Percentiles rank a stretch among this genome's conserved stretches.
Conservation (phyloP, 176 grass and related monocot genomes). For the bread wheat (Triticum aestivum) region DNA sequence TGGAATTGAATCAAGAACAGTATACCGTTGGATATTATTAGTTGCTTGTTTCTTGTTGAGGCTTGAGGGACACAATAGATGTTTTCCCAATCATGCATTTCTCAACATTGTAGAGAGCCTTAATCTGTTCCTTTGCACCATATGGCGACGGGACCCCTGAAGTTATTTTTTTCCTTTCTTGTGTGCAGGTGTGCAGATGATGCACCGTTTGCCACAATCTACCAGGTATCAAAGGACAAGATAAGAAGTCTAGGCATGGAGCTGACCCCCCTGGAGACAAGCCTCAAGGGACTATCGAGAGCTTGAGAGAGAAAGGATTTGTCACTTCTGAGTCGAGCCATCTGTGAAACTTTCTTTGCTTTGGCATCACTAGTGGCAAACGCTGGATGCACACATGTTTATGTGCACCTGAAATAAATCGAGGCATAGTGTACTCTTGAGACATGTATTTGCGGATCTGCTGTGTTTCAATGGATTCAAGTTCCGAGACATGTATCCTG, state of each 20-base stretch:
- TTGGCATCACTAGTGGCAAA: neutral
- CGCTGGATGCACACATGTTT: neutral
- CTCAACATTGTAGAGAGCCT: neutral
- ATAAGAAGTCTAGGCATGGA: slow-evolving; percentile 54
- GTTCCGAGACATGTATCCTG: neutral
- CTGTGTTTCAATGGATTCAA: neutral
- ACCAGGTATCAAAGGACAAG: slow-evolving; percentile 64
- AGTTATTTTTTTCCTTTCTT: neutral
- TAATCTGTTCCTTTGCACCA: neutral
- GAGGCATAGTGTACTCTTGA: neutral
- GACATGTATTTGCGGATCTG: neutral
- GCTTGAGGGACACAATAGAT: neutral
- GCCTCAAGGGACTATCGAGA: slow-evolving; percentile 69
- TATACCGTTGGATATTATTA: neutral
- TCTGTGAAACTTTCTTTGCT: slow-evolving; percentile 18
- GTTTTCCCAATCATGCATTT: neutral
- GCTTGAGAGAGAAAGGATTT: slow-evolving; percentile 75
- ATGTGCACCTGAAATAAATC: neutral
- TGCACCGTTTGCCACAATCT: slow-evolving; percentile 45
- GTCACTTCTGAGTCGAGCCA: slow-evolving; percentile 24
- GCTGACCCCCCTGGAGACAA: slow-evolving; percentile 39
- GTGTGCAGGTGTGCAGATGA: slow-evolving; percentile 64
- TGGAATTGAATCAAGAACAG: neutral
- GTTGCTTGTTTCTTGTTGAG: neutral
- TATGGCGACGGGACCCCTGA: neutral